phyloP scores from a whole-genome alignment of 768 basidiomycete species.

The Amanita rimosa region DNA sequence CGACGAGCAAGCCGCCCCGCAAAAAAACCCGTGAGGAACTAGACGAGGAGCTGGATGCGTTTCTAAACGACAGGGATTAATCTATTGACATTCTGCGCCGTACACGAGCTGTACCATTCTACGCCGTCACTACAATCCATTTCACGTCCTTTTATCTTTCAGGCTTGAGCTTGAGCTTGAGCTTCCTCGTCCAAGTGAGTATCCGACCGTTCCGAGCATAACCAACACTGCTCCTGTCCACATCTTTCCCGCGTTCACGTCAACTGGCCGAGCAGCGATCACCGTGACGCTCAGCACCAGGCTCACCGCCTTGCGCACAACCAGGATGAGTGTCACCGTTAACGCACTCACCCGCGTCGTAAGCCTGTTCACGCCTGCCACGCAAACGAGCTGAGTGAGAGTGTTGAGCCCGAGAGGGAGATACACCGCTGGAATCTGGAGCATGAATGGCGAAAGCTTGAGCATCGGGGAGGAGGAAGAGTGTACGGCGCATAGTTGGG shows the following conservation, averaged over 20 bases:
- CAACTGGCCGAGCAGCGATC: constrained; percentile 12
- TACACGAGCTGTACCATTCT: too few relatives aligned
- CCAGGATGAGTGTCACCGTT: constrained; percentile 70
- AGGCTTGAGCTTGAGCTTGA: too few relatives aligned
- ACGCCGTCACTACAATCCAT: not conserved
- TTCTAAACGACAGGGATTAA: constrained; percentile 41
- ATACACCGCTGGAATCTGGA: constrained; percentile 43
- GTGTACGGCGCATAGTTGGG: constrained; percentile 16
- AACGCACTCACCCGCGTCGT: constrained; percentile 67
- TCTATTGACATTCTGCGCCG: not conserved
- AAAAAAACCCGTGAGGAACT: constrained; percentile 64
- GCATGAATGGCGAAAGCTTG: constrained; percentile 14
- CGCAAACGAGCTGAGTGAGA: constrained; percentile 74
- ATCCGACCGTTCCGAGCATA: constrained; percentile 58
- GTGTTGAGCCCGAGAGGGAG: constrained; percentile 66
- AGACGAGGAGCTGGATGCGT: constrained; percentile 76
- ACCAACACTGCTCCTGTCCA: constrained; percentile 64
- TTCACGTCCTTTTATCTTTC: not conserved
- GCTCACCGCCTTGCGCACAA: constrained; percentile 73
- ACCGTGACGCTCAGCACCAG: constrained; percentile 60
- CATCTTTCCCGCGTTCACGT: constrained; percentile 36
- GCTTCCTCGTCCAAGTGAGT: constrained; percentile 32
- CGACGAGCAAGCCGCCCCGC: constrained; percentile 20
- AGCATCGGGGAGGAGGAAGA: constrained; percentile 12
- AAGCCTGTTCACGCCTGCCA: constrained; percentile 78